Conservation (phyloP, 768 basidiomycete genomes). For the Amanita polypyramis region DNA sequence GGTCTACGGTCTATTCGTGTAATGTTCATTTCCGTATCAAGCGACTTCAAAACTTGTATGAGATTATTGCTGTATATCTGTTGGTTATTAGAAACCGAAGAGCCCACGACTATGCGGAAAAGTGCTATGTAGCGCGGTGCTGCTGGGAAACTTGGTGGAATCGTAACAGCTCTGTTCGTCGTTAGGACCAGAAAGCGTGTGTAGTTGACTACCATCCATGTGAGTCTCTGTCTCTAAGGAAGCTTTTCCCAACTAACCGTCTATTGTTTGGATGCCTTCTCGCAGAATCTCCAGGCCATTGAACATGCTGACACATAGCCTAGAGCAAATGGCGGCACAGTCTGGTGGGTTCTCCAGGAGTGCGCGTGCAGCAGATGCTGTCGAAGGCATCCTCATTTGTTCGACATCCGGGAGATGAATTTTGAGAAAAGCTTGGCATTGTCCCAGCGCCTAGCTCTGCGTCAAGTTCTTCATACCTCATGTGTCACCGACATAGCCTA, state of each 20-base stretch:
- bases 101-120: slow-evolving; percentile 17
- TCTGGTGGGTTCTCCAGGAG: slow-evolving; percentile 30
- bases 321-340: slow-evolving; percentile 70
- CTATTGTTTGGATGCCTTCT: slow-evolving; percentile 54
- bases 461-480: not conserved
- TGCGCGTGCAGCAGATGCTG: slow-evolving; percentile 56
- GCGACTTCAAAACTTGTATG: slow-evolving; percentile 18
- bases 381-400: slow-evolving; percentile 54
- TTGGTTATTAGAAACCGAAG: slow-evolving; percentile 8
- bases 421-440: slow-evolving; percentile 57
- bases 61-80: slow-evolving; percentile 13
- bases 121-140: slow-evolving; percentile 20
- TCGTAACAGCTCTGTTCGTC: not conserved
- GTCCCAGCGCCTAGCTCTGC: slow-evolving; percentile 55
- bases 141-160: not conserved
- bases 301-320: slow-evolving; percentile 48
- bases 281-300: slow-evolving; percentile 49
- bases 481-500: slow-evolving; percentile 15
- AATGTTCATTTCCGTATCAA: slow-evolving; percentile 27
- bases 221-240: slow-evolving; percentile 5
- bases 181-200: slow-evolving; percentile 62
- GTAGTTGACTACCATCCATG: slow-evolving; percentile 38
- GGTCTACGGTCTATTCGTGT: slow-evolving; percentile 60
- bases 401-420: slow-evolving; percentile 40
- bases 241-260: slow-evolving; percentile 23